Base-by-base conservation (phyloP, 805 yeast genomes). In the Cephaloascus albidus region DNA sequence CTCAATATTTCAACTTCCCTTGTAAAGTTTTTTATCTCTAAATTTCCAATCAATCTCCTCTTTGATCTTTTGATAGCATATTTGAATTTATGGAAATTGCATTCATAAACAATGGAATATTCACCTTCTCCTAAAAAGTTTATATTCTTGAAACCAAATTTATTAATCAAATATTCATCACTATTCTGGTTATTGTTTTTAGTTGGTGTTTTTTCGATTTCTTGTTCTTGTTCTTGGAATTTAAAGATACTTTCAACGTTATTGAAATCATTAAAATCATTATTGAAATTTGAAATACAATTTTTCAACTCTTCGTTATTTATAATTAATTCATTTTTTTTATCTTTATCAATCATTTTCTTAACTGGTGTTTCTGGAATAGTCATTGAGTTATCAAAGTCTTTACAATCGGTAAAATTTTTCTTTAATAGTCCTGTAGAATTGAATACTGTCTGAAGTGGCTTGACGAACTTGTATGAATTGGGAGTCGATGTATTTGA, bases 51-150 rank as follows among this genome's bases (percentile, higher is more conserved):
- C 27, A 78, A 60, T 23, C 81, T 82, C 38, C 77, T 74, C 52
- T 83, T 86, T 20, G 93, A 78, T 43, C 95, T 71, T 59, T 93
- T 93, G 38, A 93, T 93, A 0, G 97, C 97, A 57, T 79, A 87
- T 50, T 75, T 78, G 36, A 73, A 71, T 38, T 70, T 68, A 43
- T 79, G 78, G 51, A 78, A 83, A 14, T 77, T 69, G 34, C 90
- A 90, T 45, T 84, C 84, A 58, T 78, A 93, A 15, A 94, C 98
- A 18, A 77, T 68, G 2, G 96, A 87, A 52, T 93, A 93, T 57
- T 87, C 95, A 18, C 98, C 97, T 28, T 74, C 66, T 2, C 96
- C 96, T 18, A 90, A 63, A 35, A 80, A 61, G 35, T 71, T 69
- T 35, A 90, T 89, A 45, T 81, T 78, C 18, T 55, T 51, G 44